Evolutionary conservation across 2,329 filamentous ascomycete genomes (phyloP).

Genomic region (Calycina marina): DNA sequence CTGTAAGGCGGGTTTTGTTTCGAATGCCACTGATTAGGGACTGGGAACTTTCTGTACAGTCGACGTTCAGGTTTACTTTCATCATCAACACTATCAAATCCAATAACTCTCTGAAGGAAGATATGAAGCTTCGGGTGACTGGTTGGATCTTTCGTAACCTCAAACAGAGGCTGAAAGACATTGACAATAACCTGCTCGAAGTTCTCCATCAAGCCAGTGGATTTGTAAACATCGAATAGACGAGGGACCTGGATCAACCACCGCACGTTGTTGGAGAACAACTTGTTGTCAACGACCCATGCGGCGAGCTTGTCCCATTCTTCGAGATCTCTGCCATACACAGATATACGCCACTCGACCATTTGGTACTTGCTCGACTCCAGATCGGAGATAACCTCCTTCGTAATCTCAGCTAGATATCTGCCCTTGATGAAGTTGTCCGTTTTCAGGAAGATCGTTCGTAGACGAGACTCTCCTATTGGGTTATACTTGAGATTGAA

Average conservation of each 20-base stretch:
- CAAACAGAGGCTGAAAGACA: conserved; percentile 84
- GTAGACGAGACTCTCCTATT: conserved; percentile 81
- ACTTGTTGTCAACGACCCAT: conserved; percentile 96
- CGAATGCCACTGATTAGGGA: conserved; percentile 76
- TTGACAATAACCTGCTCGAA: conserved; percentile 87
- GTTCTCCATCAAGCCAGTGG: conserved; percentile 68
- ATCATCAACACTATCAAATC: conserved; percentile 95
- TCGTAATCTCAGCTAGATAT: conserved; percentile 93
- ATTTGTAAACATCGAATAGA: conserved; percentile 91
- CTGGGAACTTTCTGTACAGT: conserved; percentile 89
- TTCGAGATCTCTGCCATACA: conserved; percentile 81
- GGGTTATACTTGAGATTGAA: conserved; percentile 99
- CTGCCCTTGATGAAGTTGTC: conserved; percentile 95
- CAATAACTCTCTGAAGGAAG: conserved; percentile 88
- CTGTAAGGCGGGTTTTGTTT: conserved; percentile 96
- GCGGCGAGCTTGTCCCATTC: conserved; percentile 97
- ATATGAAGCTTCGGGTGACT: conserved; percentile 87
- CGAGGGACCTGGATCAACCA: conserved; percentile 95
- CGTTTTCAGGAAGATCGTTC: conserved; percentile 98
- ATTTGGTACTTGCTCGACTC: conserved; percentile 99
- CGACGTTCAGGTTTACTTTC: conserved; percentile 93
- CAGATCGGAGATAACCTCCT: conserved; percentile 91
- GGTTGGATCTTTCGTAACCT: conserved; percentile 76
- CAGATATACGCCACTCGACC: conserved; percentile 97
- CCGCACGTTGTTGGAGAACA: conserved; percentile 93